Conservation (phyloP, 148 eudicot genomes). For the Dysphania ambrosioides region DNA sequence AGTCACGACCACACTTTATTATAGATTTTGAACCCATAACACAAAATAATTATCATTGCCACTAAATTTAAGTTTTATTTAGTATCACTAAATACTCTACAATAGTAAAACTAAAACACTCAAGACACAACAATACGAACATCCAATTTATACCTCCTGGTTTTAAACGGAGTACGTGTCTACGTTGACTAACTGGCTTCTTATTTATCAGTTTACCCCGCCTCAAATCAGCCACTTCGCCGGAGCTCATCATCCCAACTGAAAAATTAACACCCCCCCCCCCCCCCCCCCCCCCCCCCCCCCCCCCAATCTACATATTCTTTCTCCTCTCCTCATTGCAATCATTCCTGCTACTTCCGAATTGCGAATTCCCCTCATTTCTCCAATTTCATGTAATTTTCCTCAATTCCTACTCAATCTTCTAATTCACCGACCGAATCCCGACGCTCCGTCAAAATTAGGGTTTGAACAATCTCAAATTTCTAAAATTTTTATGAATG, state of each 20-base stretch:
- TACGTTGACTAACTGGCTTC: too few species aligned
- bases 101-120: too few species aligned
- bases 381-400: neutral
- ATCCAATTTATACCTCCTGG: too few species aligned
- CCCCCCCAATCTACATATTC: neutral
- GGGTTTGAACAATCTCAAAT: neutral
- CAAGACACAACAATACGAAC: too few species aligned
- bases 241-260: neutral
- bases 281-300: too few species aligned
- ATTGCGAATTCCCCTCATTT: neutral
- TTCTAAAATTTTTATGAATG: neutral
- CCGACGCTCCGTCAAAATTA: neutral
- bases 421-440: neutral
- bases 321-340: neutral
- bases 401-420: neutral
- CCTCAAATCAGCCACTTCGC: neutral
- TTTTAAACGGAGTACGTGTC: neutral
- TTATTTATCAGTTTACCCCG: neutral
- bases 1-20: too few species aligned
- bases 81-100: too few species aligned
- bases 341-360: neutral
- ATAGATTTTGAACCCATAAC: too few species aligned
- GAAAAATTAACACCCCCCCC: too few species aligned
- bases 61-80: too few species aligned
- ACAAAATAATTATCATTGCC: too few species aligned